Evolutionary conservation across 805 yeast genomes (phyloP).

Genomic region (Kuraishia ogatae): DNA sequence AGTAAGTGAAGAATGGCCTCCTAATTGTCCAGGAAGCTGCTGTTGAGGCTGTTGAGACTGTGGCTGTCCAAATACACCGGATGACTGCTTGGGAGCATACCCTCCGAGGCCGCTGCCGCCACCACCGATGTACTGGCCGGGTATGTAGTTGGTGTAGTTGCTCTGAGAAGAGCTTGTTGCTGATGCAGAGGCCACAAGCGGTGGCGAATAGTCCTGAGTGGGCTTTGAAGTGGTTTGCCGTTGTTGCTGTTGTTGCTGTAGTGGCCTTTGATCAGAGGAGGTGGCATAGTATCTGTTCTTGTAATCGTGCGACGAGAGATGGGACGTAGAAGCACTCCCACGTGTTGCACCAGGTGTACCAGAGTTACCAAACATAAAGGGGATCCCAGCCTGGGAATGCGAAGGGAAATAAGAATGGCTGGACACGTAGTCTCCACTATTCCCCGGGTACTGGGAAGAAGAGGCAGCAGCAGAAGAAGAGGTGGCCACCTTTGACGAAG

Average conservation of each 20-base stretch:
- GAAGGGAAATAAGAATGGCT: not conserved
- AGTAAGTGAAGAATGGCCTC: too few species aligned
- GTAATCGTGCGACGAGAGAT: not conserved
- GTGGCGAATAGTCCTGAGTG: not conserved
- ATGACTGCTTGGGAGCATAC: not conserved
- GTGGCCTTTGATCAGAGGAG: not conserved
- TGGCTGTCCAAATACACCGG: not conserved
- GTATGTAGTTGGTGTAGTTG: not conserved
- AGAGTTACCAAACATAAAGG: not conserved
- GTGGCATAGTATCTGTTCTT: not conserved
- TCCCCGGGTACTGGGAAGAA: too few species aligned
- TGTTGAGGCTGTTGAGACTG: not conserved
- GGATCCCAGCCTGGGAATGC: not conserved
- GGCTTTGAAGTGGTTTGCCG: not conserved
- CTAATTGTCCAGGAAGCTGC: not conserved
- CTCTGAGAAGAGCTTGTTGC: not conserved
- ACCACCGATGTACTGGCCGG: not conserved
- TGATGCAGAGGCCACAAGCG: not conserved
- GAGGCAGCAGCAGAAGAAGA: too few species aligned
- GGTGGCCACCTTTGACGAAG: too few species aligned
- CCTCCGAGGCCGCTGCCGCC: not conserved
- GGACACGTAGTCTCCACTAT: not conserved
- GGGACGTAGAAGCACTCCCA: too few species aligned
- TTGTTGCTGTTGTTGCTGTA: constrained; percentile 1
- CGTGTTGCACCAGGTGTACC: too few species aligned